These are phyloP conservation scores for Solanum hybrid DNA, from an alignment of 305 asterid species.

Conservation along the genomic window DNA sequence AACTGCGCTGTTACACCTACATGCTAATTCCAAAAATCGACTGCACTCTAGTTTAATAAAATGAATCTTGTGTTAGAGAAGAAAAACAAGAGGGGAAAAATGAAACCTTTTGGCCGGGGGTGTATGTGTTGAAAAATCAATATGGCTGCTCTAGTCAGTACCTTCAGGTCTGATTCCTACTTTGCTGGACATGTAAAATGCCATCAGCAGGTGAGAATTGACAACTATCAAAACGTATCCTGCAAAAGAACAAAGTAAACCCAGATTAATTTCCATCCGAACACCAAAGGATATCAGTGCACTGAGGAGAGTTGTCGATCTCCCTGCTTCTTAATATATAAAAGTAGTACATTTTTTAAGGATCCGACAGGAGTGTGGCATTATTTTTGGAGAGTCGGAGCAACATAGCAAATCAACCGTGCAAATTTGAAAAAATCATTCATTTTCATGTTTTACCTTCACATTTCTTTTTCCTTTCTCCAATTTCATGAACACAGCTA, in stretches of 20 bases:
- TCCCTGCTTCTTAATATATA: no score
- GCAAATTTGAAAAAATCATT: not conserved
- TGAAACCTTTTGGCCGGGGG: not conserved
- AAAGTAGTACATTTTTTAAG: not conserved
- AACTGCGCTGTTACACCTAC: not conserved
- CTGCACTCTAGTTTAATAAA: not conserved
- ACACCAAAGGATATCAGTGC: not conserved
- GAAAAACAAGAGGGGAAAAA: not conserved
- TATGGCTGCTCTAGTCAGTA: not conserved
- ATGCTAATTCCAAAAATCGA: not conserved
- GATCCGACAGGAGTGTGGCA: not conserved
- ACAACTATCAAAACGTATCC: not conserved
- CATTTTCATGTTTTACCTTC: not conserved
- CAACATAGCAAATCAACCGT: not conserved
- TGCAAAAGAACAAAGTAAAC: not conserved
- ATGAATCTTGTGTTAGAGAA: not conserved
- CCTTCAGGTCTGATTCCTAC: not conserved
- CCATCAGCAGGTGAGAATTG: not conserved
- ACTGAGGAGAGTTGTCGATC: not conserved
- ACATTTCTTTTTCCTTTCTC: not conserved
- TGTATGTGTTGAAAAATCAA: not conserved
- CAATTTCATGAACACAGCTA: not conserved
- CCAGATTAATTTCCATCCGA: not conserved
- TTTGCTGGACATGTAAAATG: not conserved
- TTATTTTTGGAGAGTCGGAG: not conserved